Evolutionary conservation across 176 grass and related monocot genomes (phyloP).

Genomic region (Oryza australiensis): DNA sequence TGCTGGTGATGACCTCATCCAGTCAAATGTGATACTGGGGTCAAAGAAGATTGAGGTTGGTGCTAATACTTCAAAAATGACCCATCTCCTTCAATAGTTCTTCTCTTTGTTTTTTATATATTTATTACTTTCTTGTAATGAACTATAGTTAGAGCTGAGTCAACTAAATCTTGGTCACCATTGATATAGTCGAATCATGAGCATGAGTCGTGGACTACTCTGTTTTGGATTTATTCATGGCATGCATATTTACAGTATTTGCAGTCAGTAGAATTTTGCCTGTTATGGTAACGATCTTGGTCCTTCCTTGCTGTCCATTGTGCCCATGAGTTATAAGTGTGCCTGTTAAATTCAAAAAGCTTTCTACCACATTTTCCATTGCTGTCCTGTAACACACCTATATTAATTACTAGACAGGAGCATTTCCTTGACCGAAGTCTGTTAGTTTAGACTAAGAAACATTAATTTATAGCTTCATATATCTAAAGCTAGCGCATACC

Average conservation of each 20-base stretch:
- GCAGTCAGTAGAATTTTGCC: neutral
- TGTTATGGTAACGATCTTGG: neutral
- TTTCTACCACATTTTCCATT: neutral
- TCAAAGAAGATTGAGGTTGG: constrained; percentile 75
- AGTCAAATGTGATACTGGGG: constrained; percentile 83
- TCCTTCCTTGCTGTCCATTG: neutral
- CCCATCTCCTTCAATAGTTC: neutral
- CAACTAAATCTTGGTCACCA: neutral
- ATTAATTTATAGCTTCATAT: neutral
- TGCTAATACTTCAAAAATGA: neutral
- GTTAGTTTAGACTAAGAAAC: neutral
- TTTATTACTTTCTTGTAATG: neutral
- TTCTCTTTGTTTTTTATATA: neutral
- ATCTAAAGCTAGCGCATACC: constrained; percentile 1
- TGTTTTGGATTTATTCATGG: neutral
- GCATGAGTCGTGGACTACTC: neutral
- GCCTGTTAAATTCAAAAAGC: neutral
- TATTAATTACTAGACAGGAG: neutral
- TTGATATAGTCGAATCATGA: neutral
- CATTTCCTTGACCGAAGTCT: neutral
- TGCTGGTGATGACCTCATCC: constrained; percentile 70
- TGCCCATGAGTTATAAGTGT: neutral
- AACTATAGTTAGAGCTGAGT: constrained; percentile 2
- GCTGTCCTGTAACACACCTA: neutral
- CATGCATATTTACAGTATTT: neutral